These are phyloP conservation scores for Backusella tuberculispora DNA, from an alignment of 192 early-diverging fungal species.

Conservation along the genomic window DNA sequence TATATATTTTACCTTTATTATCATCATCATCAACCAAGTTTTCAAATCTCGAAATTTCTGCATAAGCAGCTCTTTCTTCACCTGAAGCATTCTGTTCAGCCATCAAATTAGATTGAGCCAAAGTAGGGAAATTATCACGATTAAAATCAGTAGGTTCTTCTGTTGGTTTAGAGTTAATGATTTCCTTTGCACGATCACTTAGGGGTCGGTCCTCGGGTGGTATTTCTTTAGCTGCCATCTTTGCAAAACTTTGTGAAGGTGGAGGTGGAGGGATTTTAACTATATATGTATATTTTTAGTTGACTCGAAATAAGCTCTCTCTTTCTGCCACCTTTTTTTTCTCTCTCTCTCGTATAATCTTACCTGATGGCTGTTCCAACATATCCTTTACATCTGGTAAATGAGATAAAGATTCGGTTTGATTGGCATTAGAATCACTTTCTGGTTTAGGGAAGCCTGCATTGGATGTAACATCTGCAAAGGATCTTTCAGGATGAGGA, in stretches of 20 bases:
- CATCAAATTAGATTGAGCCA: constrained; percentile 25
- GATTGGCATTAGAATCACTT: not conserved
- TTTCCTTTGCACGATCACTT: not conserved
- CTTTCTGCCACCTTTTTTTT: no score
- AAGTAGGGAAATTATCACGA: constrained; percentile 25
- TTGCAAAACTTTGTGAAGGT: constrained; percentile 33
- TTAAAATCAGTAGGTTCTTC: constrained; percentile 7
- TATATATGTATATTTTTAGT: not conserved
- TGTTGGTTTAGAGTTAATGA: not conserved
- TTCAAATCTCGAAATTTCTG: constrained; percentile 22
- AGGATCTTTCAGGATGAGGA: constrained; percentile 36
- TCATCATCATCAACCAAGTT: not conserved
- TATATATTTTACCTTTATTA: not conserved
- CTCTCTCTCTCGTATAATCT: not conserved
- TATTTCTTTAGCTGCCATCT: constrained; percentile 32
- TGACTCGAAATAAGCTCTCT: not conserved
- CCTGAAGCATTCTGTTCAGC: constrained; percentile 3
- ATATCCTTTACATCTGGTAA: constrained; percentile 39
- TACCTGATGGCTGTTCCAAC: constrained; percentile 31
- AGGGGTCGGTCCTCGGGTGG: constrained; percentile 9
- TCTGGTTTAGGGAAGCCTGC: constrained; percentile 28
- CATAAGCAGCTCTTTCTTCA: constrained; percentile 15
- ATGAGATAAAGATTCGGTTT: constrained; percentile 12
- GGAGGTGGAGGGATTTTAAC: constrained; percentile 35
- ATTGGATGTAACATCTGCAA: constrained; percentile 29